Percentiles rank a stretch among this genome's conserved stretches.
These are phyloP conservation scores for Melanomma pulvis-pyrius DNA, from an alignment of 495 filamentous ascomycete species.

Conservation along the genomic window DNA sequence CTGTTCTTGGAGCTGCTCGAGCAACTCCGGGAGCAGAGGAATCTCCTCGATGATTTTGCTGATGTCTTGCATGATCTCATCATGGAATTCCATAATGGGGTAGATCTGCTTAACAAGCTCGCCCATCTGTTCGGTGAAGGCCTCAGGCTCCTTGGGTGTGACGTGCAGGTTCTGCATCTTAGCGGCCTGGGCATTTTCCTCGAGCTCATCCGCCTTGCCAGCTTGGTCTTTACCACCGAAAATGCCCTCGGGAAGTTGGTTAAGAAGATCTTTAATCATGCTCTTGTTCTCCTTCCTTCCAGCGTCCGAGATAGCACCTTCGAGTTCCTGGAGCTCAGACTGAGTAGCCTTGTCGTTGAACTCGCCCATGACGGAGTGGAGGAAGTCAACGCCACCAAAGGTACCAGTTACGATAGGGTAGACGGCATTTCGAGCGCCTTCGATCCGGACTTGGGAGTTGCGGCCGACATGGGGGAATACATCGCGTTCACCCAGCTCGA, in stretches of 20 bases:
- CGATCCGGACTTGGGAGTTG: slow-evolving; percentile 63
- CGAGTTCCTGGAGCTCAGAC: slow-evolving; percentile 80
- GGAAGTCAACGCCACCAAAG: slow-evolving; percentile 81
- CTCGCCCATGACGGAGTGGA: slow-evolving; percentile 88
- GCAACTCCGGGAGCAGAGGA: slow-evolving; percentile 73
- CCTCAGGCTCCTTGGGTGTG: slow-evolving; percentile 73
- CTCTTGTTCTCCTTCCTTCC: slow-evolving; percentile 59
- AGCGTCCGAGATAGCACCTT: slow-evolving; percentile 69
- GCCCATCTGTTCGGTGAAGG: slow-evolving; percentile 67
- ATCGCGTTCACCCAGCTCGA: slow-evolving; percentile 76
- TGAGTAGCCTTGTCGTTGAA: slow-evolving; percentile 86
- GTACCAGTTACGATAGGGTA: slow-evolving; percentile 83
- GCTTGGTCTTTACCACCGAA: slow-evolving; percentile 72
- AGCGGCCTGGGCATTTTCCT: slow-evolving; percentile 54
- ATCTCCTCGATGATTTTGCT: slow-evolving; percentile 76
- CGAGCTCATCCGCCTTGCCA: slow-evolving; percentile 62
- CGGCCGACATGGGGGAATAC: slow-evolving; percentile 87
- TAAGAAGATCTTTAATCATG: slow-evolving; percentile 72
- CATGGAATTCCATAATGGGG: slow-evolving; percentile 85
- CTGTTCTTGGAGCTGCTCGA: slow-evolving; percentile 72
- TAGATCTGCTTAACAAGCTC: slow-evolving; percentile 74
- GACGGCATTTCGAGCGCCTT: slow-evolving; percentile 63
- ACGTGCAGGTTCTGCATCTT: slow-evolving; percentile 67
- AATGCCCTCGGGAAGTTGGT: slow-evolving; percentile 74
- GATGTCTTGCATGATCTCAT: slow-evolving; percentile 78